phyloP scores from a whole-genome alignment of 2,329 filamentous ascomycete genomes.

The Aspergillus felis region DNA sequence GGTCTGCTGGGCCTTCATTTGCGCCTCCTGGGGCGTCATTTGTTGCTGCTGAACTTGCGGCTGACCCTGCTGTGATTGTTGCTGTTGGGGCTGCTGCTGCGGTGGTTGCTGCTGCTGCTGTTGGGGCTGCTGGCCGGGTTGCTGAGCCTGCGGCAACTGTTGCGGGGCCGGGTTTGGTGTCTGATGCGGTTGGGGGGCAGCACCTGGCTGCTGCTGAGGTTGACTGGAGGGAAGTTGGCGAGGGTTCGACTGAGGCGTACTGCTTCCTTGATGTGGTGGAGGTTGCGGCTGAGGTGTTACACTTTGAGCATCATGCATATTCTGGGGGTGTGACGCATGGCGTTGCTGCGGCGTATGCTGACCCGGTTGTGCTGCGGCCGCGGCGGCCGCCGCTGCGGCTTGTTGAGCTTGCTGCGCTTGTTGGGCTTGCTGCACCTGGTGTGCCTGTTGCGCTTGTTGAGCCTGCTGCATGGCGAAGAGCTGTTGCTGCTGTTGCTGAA shows the following conservation, averaged over 20 bases:
- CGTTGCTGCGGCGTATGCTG: conserved; percentile 42
- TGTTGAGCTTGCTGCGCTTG: conserved; percentile 36
- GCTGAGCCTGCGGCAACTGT: conserved; percentile 36
- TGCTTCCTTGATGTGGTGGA: conserved; percentile 35
- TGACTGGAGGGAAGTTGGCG: conserved; percentile 30
- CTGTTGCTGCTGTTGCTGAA: conserved; percentile 44
- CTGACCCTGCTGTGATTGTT: conserved; percentile 26
- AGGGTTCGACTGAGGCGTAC: conserved; percentile 35
- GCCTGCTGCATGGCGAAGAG: conserved; percentile 30
- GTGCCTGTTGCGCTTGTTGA: conserved; percentile 20
- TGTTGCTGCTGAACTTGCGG: conserved; percentile 35
- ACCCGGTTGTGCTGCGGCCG: conserved; percentile 30
- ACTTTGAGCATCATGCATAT: conserved; percentile 39
- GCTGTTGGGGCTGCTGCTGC: conserved; percentile 28
- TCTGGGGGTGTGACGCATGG: conserved; percentile 39
- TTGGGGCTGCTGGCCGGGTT: conserved; percentile 22
- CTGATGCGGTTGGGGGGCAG: conserved; percentile 31
- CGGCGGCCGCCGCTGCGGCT: conserved; percentile 16
- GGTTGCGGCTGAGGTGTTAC: conserved; percentile 44
- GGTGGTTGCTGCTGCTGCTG: conserved; percentile 14
- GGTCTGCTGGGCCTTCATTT: conserved; percentile 39
- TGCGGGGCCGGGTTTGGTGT: conserved; percentile 35
- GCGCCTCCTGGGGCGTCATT: conserved; percentile 38
- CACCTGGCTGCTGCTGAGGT: conserved; percentile 33
- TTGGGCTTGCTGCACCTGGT: conserved; percentile 32